Evolutionary conservation across 139 green algal genomes (phyloP).

Genomic region (Chlorella sp.): DNA sequence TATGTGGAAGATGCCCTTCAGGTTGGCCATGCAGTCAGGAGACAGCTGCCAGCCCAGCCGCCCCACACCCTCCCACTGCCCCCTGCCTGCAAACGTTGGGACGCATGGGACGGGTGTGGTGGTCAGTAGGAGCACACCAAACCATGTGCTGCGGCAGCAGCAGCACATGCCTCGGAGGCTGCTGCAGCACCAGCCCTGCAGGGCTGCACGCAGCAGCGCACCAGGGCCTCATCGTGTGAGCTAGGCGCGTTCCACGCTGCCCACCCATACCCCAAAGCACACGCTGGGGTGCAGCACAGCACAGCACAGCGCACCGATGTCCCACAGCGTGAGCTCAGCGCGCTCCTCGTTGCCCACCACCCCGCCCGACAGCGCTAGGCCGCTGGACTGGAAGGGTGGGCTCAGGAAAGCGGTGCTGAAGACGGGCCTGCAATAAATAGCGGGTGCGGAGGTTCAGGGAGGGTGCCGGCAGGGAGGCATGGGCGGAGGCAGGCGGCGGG

Average conservation of each 20-base stretch:
- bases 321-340: conserved; percentile 5
- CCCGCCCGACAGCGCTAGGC: background rate
- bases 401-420: background rate
- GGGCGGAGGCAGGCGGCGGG: too few species aligned
- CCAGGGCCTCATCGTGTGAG: too few species aligned
- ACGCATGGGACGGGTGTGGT: too few species aligned
- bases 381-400: background rate
- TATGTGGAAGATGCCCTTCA: background rate
- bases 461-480: too few species aligned
- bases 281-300: too few species aligned
- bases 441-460: too few species aligned
- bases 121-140: too few species aligned
- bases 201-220: too few species aligned
- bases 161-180: too few species aligned
- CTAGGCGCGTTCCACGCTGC: background rate
- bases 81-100: background rate
- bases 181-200: too few species aligned
- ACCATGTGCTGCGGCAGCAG: too few species aligned
- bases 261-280: background rate
- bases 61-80: background rate
- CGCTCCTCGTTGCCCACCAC: background rate
- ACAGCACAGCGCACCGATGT: background rate
- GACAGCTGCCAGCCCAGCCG: background rate
- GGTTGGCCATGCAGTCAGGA: background rate
- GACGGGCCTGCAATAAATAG: background rate